These are phyloP conservation scores for Aegilops umbellulata DNA, from an alignment of 176 grass and related monocot genomes.

Conservation along the genomic window DNA sequence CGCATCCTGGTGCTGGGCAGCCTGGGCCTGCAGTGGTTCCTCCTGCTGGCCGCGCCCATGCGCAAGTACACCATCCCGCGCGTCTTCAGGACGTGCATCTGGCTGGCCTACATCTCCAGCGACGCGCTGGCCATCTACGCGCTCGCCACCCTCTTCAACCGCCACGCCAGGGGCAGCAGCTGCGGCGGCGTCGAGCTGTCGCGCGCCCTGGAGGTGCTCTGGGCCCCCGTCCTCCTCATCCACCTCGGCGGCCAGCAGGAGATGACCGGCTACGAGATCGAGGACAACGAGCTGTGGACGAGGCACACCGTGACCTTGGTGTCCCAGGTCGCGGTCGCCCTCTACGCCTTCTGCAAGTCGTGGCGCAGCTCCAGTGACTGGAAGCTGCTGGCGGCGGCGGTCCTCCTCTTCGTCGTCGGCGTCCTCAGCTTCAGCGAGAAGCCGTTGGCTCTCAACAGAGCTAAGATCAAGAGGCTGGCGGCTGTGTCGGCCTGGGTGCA, in stretches of 20 bases:
- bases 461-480: neutral
- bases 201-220: neutral
- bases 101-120: conserved; percentile 1
- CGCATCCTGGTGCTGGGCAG: conserved; percentile 7
- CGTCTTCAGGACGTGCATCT: neutral
- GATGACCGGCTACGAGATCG: neutral
- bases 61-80: neutral
- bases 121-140: conserved; percentile 27
- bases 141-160: conserved; percentile 30
- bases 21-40: neutral
- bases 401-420: neutral
- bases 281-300: conserved; percentile 30
- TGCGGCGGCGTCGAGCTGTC: neutral
- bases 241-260: conserved; percentile 10
- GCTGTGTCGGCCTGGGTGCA: neutral
- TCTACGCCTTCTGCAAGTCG: conserved; percentile 24
- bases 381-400: neutral
- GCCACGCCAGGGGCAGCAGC: neutral
- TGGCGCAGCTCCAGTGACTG: neutral
- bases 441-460: neutral
- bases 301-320: conserved; percentile 4
- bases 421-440: conserved; percentile 17
- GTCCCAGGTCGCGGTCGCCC: neutral
- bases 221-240: conserved; percentile 10
- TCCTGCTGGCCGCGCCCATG: neutral